Conservation (phyloP, 495 filamentous ascomycete species). For the Pyrenula aspistea region DNA sequence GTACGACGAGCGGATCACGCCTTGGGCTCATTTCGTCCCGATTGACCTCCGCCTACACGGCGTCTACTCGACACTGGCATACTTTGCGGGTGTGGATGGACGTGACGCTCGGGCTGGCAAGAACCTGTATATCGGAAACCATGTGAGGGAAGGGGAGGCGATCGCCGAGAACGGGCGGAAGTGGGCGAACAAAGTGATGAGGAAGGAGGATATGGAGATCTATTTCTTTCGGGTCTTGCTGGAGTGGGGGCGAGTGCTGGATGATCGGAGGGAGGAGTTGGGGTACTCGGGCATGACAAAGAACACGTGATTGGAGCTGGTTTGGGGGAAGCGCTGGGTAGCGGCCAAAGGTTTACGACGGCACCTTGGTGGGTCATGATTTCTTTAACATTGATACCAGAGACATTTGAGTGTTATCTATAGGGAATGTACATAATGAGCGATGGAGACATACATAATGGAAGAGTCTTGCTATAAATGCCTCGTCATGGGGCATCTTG, state of each 20-base stretch:
- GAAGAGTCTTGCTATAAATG: too few relatives aligned
- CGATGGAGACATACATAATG: too few relatives aligned
- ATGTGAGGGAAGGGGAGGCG: constrained; percentile 38
- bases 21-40: constrained; percentile 73
- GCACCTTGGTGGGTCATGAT: too few relatives aligned
- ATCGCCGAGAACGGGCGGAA: constrained; percentile 56
- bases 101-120: constrained; percentile 7
- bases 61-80: constrained; percentile 51
- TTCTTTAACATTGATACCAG: too few relatives aligned
- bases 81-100: constrained; percentile 38
- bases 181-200: constrained; percentile 53
- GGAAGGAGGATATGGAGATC: constrained; percentile 73
- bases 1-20: constrained; percentile 56
- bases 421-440: too few relatives aligned
- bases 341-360: too few relatives aligned
- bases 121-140: constrained; percentile 17
- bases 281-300: constrained; percentile 25
- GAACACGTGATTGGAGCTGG: too few relatives aligned
- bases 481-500: too few relatives aligned
- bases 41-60: constrained; percentile 57
- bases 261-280: constrained; percentile 47
- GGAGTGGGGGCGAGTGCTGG: constrained; percentile 59
- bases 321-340: too few relatives aligned
- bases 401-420: too few relatives aligned
- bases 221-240: constrained; percentile 69